phyloP scores from a whole-genome alignment of 331 rosid species.

The Malus hybrid region DNA sequence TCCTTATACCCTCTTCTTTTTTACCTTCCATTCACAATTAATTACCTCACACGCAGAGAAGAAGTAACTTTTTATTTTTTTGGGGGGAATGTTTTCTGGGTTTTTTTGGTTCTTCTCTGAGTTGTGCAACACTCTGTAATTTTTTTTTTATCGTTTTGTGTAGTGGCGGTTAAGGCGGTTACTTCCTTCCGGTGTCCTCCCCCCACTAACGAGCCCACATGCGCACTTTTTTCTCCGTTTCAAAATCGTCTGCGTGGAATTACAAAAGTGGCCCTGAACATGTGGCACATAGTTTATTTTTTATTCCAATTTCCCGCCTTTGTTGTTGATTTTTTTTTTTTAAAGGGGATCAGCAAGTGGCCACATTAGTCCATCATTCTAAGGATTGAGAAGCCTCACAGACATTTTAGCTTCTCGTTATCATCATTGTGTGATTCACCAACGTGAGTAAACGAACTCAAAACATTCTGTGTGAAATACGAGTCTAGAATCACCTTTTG shows the following conservation, averaged over 20 bases:
- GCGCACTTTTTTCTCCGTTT: conserved; percentile 1
- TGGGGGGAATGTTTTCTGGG: no score
- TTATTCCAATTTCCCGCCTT: not conserved
- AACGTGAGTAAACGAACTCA: no score
- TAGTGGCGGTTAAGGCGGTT: conserved; percentile 28
- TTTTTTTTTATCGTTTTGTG: not conserved
- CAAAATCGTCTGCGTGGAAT: not conserved
- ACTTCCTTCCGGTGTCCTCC: not conserved
- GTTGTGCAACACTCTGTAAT: not conserved
- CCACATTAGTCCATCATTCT: no score
- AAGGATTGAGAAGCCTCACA: no score
- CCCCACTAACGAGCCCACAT: conserved; percentile 18
- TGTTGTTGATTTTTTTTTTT: not conserved
- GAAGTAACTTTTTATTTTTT: no score
- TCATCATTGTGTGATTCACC: no score
- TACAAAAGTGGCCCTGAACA: not conserved
- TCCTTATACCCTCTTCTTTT: conserved; percentile 44
- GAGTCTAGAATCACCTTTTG: no score
- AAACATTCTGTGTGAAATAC: no score
- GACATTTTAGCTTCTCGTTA: no score
- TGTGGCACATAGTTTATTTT: not conserved
- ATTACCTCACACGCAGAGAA: not conserved
- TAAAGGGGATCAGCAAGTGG: no score
- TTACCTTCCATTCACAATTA: conserved; percentile 35
- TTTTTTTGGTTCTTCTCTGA: not conserved